phyloP scores from a whole-genome alignment of 78 protist genomes.

The Anaeramoeba flamelloides region DNA sequence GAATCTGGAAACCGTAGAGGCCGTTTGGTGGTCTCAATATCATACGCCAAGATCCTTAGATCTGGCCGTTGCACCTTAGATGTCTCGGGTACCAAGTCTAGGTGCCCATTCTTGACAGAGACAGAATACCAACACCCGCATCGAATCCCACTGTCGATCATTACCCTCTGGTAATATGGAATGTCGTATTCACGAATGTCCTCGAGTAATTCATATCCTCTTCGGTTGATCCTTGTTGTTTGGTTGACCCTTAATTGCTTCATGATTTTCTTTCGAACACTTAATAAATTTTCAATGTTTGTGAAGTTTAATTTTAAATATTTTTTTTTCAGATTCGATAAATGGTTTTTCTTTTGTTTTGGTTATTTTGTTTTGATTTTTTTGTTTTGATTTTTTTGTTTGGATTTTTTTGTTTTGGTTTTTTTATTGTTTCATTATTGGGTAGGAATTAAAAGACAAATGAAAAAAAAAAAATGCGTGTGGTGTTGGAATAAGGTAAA shows the following conservation, averaged over 20 bases:
- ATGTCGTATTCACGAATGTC: slow-evolving; percentile 93
- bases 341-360: not conserved
- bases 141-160: slow-evolving; percentile 58
- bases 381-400: not conserved
- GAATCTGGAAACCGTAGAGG: slow-evolving; percentile 89
- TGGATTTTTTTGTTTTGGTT: not conserved
- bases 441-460: too few relatives aligned
- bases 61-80: slow-evolving; percentile 30
- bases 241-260: not conserved
- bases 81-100: not conserved
- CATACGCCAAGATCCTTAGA: slow-evolving; percentile 80
- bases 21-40: slow-evolving; percentile 87
- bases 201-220: slow-evolving; percentile 16
- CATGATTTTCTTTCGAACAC: not conserved
- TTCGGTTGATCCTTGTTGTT: not conserved
- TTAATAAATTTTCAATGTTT: not conserved
- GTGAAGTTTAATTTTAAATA: not conserved
- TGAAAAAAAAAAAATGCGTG: too few relatives aligned
- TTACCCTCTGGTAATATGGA: slow-evolving; percentile 70
- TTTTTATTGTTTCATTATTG: too few relatives aligned
- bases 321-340: not conserved
- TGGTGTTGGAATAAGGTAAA: too few relatives aligned
- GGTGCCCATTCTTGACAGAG: not conserved
- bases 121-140: slow-evolving; percentile 45
- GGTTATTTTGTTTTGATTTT: not conserved